phyloP scores from a whole-genome alignment of 192 early-diverging fungal species.

The Coemansia brasiliensis region DNA sequence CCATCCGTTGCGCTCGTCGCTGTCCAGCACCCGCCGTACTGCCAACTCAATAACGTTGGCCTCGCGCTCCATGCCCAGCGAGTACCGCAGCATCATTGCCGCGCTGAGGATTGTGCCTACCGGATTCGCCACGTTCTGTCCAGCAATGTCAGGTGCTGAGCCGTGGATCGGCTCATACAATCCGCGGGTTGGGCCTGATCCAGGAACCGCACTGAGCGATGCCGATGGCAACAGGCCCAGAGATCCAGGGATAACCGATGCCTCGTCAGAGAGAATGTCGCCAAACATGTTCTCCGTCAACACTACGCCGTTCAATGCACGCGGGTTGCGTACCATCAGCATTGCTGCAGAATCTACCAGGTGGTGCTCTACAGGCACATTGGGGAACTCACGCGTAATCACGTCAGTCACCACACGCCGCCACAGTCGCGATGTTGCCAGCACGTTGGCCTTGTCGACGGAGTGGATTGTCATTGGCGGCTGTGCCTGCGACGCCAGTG shows the following conservation, averaged over 20 bases:
- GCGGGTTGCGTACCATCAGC: constrained; percentile 92
- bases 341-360: constrained; percentile 97
- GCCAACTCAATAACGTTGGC: constrained; percentile 90
- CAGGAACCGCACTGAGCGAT: constrained; percentile 83
- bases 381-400: constrained; percentile 85
- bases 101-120: constrained; percentile 95
- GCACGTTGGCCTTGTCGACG: constrained; percentile 98
- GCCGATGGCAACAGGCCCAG: constrained; percentile 94
- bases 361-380: constrained; percentile 83
- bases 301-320: constrained; percentile 88
- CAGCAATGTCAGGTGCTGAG: constrained; percentile 97
- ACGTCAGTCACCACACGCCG: constrained; percentile 89
- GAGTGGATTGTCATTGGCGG: constrained; percentile 90
- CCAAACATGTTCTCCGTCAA: constrained; percentile 99
- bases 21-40: constrained; percentile 89
- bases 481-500: constrained; percentile 72
- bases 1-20: constrained; percentile 63
- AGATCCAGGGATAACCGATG: constrained; percentile 90
- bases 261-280: constrained; percentile 96
- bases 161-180: constrained; percentile 99
- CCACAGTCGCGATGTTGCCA: constrained; percentile 97
- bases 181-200: constrained; percentile 71
- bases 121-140: constrained; percentile 94
- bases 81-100: constrained; percentile 94
- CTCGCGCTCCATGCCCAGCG: constrained; percentile 85